These are phyloP conservation scores for Pseudocercospora cruenta DNA, from an alignment of 2,329 filamentous ascomycete genomes.

Conservation along the genomic window DNA sequence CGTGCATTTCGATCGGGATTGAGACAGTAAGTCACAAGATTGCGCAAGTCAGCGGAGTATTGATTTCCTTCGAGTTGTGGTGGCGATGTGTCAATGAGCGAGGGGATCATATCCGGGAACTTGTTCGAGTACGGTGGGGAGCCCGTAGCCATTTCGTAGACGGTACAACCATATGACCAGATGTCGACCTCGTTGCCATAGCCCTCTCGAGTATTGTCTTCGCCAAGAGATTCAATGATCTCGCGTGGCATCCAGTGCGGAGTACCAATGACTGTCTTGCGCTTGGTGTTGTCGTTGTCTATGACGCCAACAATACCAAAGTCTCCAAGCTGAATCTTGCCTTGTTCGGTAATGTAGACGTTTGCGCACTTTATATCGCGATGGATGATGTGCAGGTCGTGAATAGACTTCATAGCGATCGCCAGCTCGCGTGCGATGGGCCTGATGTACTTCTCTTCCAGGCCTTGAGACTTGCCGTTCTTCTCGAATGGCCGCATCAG, in stretches of 20 bases:
- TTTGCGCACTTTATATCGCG: constrained; percentile 73
- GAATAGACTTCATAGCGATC: constrained; percentile 62
- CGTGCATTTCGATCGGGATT: constrained; percentile 69
- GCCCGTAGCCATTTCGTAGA: constrained; percentile 80
- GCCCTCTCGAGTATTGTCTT: constrained; percentile 50
- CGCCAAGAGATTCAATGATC: constrained; percentile 53
- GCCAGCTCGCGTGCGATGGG: constrained; percentile 67
- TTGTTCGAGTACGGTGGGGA: constrained; percentile 64
- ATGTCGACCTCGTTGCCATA: constrained; percentile 66
- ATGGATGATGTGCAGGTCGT: constrained; percentile 69
- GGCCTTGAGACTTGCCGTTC: constrained; percentile 35
- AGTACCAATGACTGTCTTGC: constrained; percentile 80
- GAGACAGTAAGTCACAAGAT: constrained; percentile 74
- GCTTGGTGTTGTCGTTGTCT: constrained; percentile 71
- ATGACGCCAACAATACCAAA: constrained; percentile 82
- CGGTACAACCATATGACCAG: constrained; percentile 81
- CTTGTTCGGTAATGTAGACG: constrained; percentile 76
- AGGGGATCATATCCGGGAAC: constrained; percentile 27
- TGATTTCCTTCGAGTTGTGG: constrained; percentile 72
- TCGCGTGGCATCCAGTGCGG: constrained; percentile 88
- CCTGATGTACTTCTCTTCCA: constrained; percentile 66
- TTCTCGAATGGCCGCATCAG: constrained; percentile 53
- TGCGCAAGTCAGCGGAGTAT: constrained; percentile 70
- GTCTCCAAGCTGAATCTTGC: constrained; percentile 78
- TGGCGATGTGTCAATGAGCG: constrained; percentile 53